Percentiles rank a stretch among this genome's conserved stretches.
phyloP scores from a whole-genome alignment of 169 alveolate genomes.

The Plasmodium ovale region DNA sequence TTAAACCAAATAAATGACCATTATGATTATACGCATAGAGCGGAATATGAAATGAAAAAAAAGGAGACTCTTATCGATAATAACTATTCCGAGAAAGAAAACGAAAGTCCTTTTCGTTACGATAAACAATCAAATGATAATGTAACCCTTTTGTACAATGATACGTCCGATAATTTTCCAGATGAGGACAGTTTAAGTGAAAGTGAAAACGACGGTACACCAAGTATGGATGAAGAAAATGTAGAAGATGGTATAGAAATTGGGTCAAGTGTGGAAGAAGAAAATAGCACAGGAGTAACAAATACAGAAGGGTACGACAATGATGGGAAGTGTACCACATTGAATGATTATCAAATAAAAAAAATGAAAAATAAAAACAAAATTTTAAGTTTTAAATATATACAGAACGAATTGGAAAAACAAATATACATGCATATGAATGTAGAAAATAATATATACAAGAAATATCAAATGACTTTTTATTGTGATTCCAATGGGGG shows the following conservation, averaged over 20 bases:
- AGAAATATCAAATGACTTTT: conserved; percentile 41
- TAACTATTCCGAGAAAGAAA: not conserved
- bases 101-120: not conserved
- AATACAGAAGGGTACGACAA: not conserved
- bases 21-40: not conserved
- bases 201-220: too few relatives aligned
- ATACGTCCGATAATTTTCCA: not conserved
- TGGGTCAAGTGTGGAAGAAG: not conserved
- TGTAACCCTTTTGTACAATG: not conserved
- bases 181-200: too few relatives aligned
- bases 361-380: not conserved
- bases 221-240: not conserved
- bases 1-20: not conserved
- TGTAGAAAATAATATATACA: conserved; percentile 41
- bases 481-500: conserved; percentile 56
- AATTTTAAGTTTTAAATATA: conserved; percentile 4
- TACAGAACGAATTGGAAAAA: conserved; percentile 40
- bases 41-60: not conserved
- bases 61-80: not conserved
- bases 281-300: not conserved
- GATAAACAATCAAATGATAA: not conserved
- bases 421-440: conserved; percentile 23
- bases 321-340: not conserved
- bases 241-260: not conserved
- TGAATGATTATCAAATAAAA: not conserved